Evolutionary conservation across 805 yeast genomes (phyloP), one percentile per base, ranked within the genome.

Genomic region (Blastobotrys chiropterorum): DNA sequence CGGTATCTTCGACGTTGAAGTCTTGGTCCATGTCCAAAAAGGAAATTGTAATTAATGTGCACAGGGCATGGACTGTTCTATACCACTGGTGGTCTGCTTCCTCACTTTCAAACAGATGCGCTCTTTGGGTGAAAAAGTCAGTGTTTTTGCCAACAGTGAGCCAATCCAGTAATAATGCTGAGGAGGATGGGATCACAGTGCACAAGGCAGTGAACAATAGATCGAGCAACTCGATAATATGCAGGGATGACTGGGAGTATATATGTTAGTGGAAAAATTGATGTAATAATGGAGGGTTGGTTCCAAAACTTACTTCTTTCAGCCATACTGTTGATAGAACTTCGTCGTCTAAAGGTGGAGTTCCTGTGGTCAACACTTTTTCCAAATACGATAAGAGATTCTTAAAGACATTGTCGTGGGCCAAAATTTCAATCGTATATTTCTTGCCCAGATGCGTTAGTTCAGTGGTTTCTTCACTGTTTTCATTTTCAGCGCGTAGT

Each of bases 1-100:
- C 38, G 26, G 51, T 48, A 2, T 30, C 43, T 2, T 57, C 49
- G 2, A 46, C 38, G 4, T 51, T 38, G 53, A 62, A 62, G 44
- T 58, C 60, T 46, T 63, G 67, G 20, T 59, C 56, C 8, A 64
- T 49, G 30, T 65, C 63, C 7, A 67, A 43, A 42, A 67, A 59
- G 46, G 63, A 53, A 30, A 60, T 44, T 1, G 59, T 54, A 20
- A 54, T 56, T 21, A 59, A 44, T 11, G 45, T 38, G 38, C 53
- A 38, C 38, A 54, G 38, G 3, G 51, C 48, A 22, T 34, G 47
- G 22, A 53, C 17, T 3, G 49, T n/a, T 19, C 41, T 6, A 21
- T 42, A 3, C 47, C 38, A 15, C 6, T 19, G 21, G 41, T 47
- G 31, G 39, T 8, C 38, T 2, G 51, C 19, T 11, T 11, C 15